Evolutionary conservation across 2,329 filamentous ascomycete genomes (phyloP), one percentile per base, ranked within the genome.

Genomic region (Fusarium nematophilum): DNA sequence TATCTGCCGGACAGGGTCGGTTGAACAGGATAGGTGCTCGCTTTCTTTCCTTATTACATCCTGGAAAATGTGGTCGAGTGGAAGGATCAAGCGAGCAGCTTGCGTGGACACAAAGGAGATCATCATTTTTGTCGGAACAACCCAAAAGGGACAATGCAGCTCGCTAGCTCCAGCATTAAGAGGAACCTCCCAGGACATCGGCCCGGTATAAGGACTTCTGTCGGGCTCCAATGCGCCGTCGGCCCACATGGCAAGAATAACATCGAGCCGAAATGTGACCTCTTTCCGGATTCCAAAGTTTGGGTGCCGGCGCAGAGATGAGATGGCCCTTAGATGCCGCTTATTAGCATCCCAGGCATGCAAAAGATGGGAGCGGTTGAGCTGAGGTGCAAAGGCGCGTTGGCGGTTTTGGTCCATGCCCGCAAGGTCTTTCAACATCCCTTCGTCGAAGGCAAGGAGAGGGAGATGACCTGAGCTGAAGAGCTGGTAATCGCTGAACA

Each of bases 301-400:
- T 6, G 3, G 5, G 14, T 42, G 25, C 8, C 17, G 3, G 15
- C 34, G 15, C 1, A 15, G 18, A 18, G 29, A 26, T 7, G 26
- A 14, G 3, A 51, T 13, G 9, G 53, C 53, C 23, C 21, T 43
- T 2, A 56, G 17, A 40, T 56, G 23, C 21, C 23, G 23, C 39
- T 48, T 57, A 15, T 57, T 57, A 1, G 53, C 48, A 11, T 57
- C 37, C 42, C 10, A 57, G 7, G 53, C 18, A 36, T 17, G 5
- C 6, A 46, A 2, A 17, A 57, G 13, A 9, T 23, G 2, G 9
- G 17, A 25, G 30, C 36, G 17, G 17, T 50, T 37, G 1, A 58
- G 38, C 29, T 54, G 25, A 3, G 14, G 10, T 7, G 23, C 7
- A 6, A 29, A 45, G 3, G 45, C 30, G 6, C 29, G 17, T 10